These are phyloP conservation scores for Tylopilus intermedius DNA, from an alignment of 768 basidiomycete genomes.

Conservation along the genomic window DNA sequence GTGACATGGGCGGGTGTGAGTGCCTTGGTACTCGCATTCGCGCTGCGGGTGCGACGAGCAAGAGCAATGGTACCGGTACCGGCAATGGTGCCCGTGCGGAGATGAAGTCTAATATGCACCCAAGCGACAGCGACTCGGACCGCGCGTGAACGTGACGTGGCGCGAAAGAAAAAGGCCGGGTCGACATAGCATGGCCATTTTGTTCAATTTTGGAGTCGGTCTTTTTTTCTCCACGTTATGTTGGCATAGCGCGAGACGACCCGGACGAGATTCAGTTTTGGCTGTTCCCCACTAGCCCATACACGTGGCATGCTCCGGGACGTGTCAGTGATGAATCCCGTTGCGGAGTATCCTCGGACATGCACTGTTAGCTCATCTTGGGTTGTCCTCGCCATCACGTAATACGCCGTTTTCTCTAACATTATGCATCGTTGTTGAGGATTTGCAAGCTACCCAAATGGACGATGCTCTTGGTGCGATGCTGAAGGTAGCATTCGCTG, in stretches of 20 bases:
- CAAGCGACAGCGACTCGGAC: not conserved
- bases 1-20: conserved; percentile 24
- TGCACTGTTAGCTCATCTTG: too few species aligned
- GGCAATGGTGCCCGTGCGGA: not conserved
- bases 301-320: too few species aligned
- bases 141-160: not conserved
- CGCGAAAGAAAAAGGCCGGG: not conserved
- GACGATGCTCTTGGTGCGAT: not conserved
- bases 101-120: not conserved
- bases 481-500: too few species aligned
- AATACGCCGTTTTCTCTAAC: too few species aligned
- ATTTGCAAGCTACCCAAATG: not conserved
- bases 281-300: too few species aligned
- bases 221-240: too few species aligned
- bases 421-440: too few species aligned
- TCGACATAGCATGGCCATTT: not conserved
- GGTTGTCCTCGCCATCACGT: too few species aligned
- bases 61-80: not conserved
- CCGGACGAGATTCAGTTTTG: too few species aligned
- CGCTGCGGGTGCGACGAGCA: conserved; percentile 5
- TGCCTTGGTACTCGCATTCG: conserved; percentile 28
- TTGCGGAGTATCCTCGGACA: too few species aligned
- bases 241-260: too few species aligned
- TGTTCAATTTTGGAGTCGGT: not conserved
- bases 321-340: too few species aligned